Evolutionary conservation across 1,284 basidiomycete species (phyloP).

Genomic region (Ustilago vetiveriae): DNA sequence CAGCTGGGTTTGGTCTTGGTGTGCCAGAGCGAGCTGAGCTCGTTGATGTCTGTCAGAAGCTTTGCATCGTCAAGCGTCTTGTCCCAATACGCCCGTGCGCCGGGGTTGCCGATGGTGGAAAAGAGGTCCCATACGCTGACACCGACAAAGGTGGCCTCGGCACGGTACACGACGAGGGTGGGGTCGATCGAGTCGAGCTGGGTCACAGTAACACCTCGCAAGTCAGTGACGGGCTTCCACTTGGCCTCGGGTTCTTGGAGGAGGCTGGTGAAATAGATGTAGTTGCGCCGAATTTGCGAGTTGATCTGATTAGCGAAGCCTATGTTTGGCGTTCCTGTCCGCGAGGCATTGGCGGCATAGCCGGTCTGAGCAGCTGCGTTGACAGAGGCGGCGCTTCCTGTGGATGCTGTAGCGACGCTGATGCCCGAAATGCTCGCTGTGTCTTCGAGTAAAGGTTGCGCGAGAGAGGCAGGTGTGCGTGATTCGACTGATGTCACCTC

Average conservation of each 20-base stretch:
- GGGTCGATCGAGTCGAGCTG: constrained; percentile 98
- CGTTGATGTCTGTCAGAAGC: constrained; percentile 79
- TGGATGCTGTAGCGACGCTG: constrained; percentile 47
- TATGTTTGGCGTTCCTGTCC: constrained; percentile 69
- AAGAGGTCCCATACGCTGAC: constrained; percentile 97
- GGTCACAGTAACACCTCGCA: constrained; percentile 79
- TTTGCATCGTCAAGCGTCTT: constrained; percentile 85
- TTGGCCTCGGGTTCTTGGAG: constrained; percentile 98
- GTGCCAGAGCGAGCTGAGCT: constrained; percentile 77
- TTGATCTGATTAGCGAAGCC: constrained; percentile 70
- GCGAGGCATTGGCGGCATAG: constrained; percentile 70
- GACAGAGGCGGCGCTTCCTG: constrained; percentile 33
- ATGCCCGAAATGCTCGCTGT: constrained; percentile 54
- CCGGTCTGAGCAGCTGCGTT: constrained; percentile 8
- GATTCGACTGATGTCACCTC: constrained; percentile 28
- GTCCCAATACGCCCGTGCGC: constrained; percentile 86
- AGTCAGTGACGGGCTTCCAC: constrained; percentile 86
- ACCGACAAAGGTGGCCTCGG: constrained; percentile 96
- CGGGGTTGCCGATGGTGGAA: constrained; percentile 83
- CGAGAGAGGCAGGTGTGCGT: constrained; percentile 21
- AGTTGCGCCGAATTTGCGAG: constrained; percentile 86
- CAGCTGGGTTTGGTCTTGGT: constrained; percentile 50
- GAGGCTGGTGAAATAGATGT: constrained; percentile 95
- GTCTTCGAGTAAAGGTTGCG: constrained; percentile 38
- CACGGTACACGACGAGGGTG: constrained; percentile 92